Conservation (phyloP, 148 eudicot genomes). For the Nyssa sinensis region DNA sequence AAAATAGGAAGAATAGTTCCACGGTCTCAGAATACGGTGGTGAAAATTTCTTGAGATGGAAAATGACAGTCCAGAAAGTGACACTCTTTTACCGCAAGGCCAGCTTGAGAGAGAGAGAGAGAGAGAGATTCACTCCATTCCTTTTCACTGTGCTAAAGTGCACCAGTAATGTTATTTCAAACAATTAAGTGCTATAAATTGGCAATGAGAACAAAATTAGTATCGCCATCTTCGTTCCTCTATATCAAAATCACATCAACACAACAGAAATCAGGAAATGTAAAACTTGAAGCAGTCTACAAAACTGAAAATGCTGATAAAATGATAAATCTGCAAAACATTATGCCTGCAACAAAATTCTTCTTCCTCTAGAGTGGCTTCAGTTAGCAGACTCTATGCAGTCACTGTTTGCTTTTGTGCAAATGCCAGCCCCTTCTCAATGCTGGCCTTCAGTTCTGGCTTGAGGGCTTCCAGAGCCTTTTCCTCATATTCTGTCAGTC, state of each 20-base stretch:
- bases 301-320: conserved; percentile 28
- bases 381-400: conserved; percentile 29
- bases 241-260: conserved; percentile 11
- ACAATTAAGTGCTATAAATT: conserved; percentile 9
- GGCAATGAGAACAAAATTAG: conserved; percentile 24
- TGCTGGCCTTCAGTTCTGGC: conserved; percentile 75
- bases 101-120: no score
- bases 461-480: conserved; percentile 75
- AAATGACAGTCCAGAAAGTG: no score
- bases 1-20: no score
- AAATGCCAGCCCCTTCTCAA: conserved; percentile 73
- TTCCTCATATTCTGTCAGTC: conserved; percentile 68
- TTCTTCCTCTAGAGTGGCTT: conserved; percentile 1
- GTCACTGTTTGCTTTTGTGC: conserved; percentile 61
- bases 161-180: conserved; percentile 6
- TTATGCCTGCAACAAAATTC: no score
- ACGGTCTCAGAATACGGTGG: no score
- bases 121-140: no score
- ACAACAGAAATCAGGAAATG: conserved; percentile 14
- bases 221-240: conserved; percentile 18
- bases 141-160: neutral
- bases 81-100: no score
- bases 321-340: neutral
- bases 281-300: conserved; percentile 20
- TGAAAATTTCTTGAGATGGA: no score